These are phyloP conservation scores for Trypanosomatidae sp. DNA, from an alignment of 208 protist species.

Conservation along the genomic window DNA sequence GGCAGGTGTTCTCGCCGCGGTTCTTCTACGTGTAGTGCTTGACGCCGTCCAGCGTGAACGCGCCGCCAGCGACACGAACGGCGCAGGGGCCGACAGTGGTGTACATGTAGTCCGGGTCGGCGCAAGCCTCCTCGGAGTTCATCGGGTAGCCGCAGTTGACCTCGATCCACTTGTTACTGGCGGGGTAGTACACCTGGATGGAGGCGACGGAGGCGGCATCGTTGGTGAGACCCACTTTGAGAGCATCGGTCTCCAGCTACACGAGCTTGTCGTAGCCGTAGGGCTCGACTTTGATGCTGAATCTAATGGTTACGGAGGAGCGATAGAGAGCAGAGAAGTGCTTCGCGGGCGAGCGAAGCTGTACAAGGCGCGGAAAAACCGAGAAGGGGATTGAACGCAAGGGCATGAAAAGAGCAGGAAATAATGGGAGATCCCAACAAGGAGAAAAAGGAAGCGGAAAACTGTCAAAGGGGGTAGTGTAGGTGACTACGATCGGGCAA, in stretches of 20 bases:
- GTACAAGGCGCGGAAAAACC: neutral
- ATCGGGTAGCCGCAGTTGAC: conserved; percentile 52
- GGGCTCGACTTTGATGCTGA: conserved; percentile 27
- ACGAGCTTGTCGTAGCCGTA: conserved; percentile 49
- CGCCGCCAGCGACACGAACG: conserved; percentile 52
- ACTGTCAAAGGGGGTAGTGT: neutral
- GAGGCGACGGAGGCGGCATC: conserved; percentile 54
- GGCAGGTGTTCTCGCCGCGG: conserved; percentile 38
- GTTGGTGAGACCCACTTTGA: conserved; percentile 47
- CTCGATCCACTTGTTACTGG: conserved; percentile 46
- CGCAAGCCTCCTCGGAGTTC: conserved; percentile 46
- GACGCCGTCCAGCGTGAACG: conserved; percentile 44
- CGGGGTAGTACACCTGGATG: conserved; percentile 38
- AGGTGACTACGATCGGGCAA: neutral
- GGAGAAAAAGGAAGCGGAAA: neutral
- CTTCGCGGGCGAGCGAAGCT: neutral
- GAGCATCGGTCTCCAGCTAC: conserved; percentile 31
- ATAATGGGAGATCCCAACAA: neutral
- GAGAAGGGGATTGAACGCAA: neutral
- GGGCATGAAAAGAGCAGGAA: neutral
- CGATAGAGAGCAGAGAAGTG: too few species aligned
- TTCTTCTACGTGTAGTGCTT: conserved; percentile 31
- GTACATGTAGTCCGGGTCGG: conserved; percentile 49
- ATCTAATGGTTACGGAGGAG: conserved; percentile 17
- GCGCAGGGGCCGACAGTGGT: conserved; percentile 66